Evolutionary conservation across 2,329 filamentous ascomycete species (phyloP).

Genomic region (Sporothrix inflata): DNA sequence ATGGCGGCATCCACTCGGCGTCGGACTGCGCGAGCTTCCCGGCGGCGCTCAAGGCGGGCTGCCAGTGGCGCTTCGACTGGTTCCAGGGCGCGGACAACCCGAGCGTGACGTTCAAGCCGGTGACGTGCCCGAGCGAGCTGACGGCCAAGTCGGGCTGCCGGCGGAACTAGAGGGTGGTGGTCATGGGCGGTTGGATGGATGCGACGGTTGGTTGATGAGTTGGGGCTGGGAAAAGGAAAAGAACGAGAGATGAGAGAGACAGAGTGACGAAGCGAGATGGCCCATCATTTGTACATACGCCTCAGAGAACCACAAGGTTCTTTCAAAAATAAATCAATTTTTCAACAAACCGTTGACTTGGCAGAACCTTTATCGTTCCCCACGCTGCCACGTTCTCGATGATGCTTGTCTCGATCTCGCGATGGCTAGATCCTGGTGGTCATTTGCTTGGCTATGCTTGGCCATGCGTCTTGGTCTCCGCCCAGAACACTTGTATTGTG

Average conservation of each 20-base stretch:
- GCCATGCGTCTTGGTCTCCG: background rate
- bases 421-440: background rate
- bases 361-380: background rate
- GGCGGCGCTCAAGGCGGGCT: slow-evolving; percentile 57
- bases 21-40: slow-evolving; percentile 59
- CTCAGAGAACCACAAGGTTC: background rate
- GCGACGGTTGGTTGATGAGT: background rate
- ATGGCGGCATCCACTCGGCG: slow-evolving; percentile 59
- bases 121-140: slow-evolving; percentile 57
- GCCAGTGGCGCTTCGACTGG: slow-evolving; percentile 68
- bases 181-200: background rate
- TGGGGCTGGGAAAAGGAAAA: background rate
- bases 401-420: background rate
- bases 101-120: slow-evolving; percentile 56
- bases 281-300: slow-evolving; percentile 7
- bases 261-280: background rate
- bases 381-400: background rate
- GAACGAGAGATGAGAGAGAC: background rate
- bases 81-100: slow-evolving; percentile 63
- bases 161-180: background rate
- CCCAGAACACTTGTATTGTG: background rate
- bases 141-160: slow-evolving; percentile 46
- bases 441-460: background rate
- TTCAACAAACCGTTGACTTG: background rate
- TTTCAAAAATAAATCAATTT: background rate